These are phyloP conservation scores for Chlorophyllum brunneum DNA, from an alignment of 768 basidiomycete genomes.

Conservation along the genomic window DNA sequence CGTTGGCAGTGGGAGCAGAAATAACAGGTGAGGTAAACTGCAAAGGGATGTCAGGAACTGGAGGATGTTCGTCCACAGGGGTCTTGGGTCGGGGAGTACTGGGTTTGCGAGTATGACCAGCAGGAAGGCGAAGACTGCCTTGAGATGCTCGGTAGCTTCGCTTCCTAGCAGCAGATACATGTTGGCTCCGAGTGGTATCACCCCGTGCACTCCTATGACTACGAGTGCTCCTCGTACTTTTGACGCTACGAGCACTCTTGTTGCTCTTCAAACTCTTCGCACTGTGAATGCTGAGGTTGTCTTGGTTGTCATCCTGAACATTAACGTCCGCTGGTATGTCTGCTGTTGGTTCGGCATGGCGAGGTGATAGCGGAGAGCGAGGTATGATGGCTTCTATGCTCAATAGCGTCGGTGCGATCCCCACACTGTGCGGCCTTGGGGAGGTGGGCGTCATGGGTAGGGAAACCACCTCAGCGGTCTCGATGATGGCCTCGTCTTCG, in stretches of 20 bases:
- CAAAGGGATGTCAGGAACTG: conserved; percentile 29
- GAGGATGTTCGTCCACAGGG: conserved; percentile 27
- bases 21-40: conserved; percentile 22
- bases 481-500: conserved; percentile 38
- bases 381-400: conserved; percentile 15
- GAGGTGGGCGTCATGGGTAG: conserved; percentile 25
- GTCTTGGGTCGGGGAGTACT: conserved; percentile 18
- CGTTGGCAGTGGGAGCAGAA: conserved; percentile 18
- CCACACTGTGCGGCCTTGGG: conserved; percentile 16
- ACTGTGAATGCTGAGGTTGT: conserved; percentile 15
- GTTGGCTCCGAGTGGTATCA: conserved; percentile 31
- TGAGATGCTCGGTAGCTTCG: conserved; percentile 63
- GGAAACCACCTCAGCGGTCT: conserved; percentile 42
- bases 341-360: conserved; percentile 10
- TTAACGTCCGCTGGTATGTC: conserved; percentile 13
- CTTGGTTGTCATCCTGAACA: conserved; percentile 9
- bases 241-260: conserved; percentile 26
- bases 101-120: conserved; percentile 21
- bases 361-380: conserved; percentile 19
- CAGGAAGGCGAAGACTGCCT: conserved; percentile 62
- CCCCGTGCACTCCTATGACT: conserved; percentile 26
- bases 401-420: conserved; percentile 16
- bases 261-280: conserved; percentile 29
- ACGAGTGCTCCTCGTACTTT: conserved; percentile 31
- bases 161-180: conserved; percentile 60